A percentile compares a stretch with the other conserved stretches of the same genome.
These are phyloP conservation scores for Yamadazyma oceani DNA, from an alignment of 1,139 yeast species.

Conservation along the genomic window DNA sequence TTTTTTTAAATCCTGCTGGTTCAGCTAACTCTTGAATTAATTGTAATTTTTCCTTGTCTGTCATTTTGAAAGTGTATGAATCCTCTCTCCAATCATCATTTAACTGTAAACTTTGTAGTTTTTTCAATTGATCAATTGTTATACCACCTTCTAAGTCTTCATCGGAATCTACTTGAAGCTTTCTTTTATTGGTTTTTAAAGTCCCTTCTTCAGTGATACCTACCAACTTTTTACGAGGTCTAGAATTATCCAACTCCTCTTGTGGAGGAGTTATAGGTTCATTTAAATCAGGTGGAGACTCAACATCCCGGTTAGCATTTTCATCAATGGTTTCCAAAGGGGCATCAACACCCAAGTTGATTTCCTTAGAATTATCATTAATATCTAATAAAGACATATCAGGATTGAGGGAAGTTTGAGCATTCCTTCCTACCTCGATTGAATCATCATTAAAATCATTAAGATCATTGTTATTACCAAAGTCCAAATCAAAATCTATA, in stretches of 20 bases:
- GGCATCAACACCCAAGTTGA: slow-evolving; percentile 27
- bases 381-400: slow-evolving; percentile 34
- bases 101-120: slow-evolving; percentile 28
- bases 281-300: slow-evolving; percentile 15
- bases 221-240: slow-evolving; percentile 27
- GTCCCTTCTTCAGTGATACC: slow-evolving; percentile 42
- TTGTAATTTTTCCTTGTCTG: slow-evolving; percentile 35
- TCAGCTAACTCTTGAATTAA: slow-evolving; percentile 36
- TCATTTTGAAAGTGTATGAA: slow-evolving; percentile 25
- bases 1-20: slow-evolving; percentile 23
- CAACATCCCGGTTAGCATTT: slow-evolving; percentile 12
- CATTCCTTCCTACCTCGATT: slow-evolving; percentile 52
- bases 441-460: slow-evolving; percentile 30
- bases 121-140: slow-evolving; percentile 34
- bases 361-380: slow-evolving; percentile 14
- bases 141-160: slow-evolving; percentile 36
- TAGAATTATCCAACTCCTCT: slow-evolving; percentile 7
- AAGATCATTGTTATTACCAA: slow-evolving; percentile 20
- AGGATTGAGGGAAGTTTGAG: slow-evolving; percentile 20
- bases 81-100: slow-evolving; percentile 20
- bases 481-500: slow-evolving; percentile 52
- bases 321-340: slow-evolving; percentile 34
- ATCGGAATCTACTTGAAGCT: slow-evolving; percentile 34
- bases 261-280: slow-evolving; percentile 18
- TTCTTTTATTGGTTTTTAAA: slow-evolving; percentile 40